phyloP scores from a whole-genome alignment of 805 yeast genomes.

The Lachancea meyersii region DNA sequence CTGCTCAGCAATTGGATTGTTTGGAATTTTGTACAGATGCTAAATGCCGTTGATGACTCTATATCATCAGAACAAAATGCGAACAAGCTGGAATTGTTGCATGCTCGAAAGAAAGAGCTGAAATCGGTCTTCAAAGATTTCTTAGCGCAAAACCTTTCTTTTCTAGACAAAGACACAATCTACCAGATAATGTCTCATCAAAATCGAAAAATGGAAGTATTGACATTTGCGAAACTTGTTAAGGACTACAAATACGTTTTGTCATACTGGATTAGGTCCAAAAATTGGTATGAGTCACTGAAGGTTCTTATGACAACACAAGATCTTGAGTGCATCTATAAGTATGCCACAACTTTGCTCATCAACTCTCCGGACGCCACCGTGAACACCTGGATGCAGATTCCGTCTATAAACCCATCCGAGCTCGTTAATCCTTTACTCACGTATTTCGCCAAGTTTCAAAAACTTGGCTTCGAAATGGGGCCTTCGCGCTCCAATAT shows the following conservation, averaged over 20 bases:
- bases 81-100: constrained; percentile 19
- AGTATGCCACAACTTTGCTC: constrained; percentile 61
- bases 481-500: constrained; percentile 27
- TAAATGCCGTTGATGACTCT: constrained; percentile 33
- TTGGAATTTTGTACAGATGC: constrained; percentile 32
- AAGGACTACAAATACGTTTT: constrained; percentile 66
- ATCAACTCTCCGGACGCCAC: constrained; percentile 64
- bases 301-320: constrained; percentile 47
- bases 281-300: constrained; percentile 70
- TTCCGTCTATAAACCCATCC: constrained; percentile 47
- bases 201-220: constrained; percentile 55
- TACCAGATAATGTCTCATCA: constrained; percentile 66
- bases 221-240: constrained; percentile 61
- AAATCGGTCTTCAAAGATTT: constrained; percentile 42
- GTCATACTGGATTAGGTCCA: constrained; percentile 58
- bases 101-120: constrained; percentile 22
- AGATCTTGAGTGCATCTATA: constrained; percentile 48
- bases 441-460: constrained; percentile 50
- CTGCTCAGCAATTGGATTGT: constrained; percentile 35
- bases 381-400: constrained; percentile 68
- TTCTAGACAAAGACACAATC: constrained; percentile 59
- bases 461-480: constrained; percentile 1
- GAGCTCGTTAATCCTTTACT: constrained; percentile 71
- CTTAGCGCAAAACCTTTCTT: constrained; percentile 40
- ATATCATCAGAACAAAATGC: constrained; percentile 26